Base-by-base conservation (phyloP, 106 monocot genomes). In the Acorus gramineus region DNA sequence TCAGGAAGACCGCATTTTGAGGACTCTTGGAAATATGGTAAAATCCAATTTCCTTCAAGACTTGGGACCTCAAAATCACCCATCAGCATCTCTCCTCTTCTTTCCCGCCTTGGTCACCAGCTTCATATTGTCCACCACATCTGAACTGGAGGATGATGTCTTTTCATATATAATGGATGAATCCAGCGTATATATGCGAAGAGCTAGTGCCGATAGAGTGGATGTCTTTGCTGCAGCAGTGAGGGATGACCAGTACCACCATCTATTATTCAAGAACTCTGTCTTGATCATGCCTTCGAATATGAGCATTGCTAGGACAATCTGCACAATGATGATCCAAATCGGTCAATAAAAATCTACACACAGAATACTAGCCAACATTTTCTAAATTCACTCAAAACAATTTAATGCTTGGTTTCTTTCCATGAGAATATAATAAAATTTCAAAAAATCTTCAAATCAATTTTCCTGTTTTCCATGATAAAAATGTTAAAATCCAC, bases 201-300 rank as follows among this genome's bases (percentile, higher is more conserved):
- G 77, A 60, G 96, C 85, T 57, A 96, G 91, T 1, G 96, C 85
- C 5, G 91, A 82, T 28, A 91, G 8, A 6, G 85, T 85, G 66
- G 78, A 52, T 42, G 83, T 91, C 55, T 74, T 91, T 13, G 81
- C 78, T 11, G 91, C 90, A 52, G 96, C 91, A 42, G 85, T 85
- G 58, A 87, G 74, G 55, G 87, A 91, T 45, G 91, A 96, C 96
- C 96, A 96, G 72, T 83, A 85, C 90, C 87, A 96, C 91, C 91
- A 87, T 44, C 75, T 66, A 58, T 74, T 87, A 74, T 69, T 88
- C 65, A 96, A 63, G 66, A 72, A 85, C 14, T 91, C 91, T 8
- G 91, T 49, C 65, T 85, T 90, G 52, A 96, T 87, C 90, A 91
- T 91, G 56, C 74, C 60, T 68, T 88, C 87, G 5, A 96, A 68